Base-by-base conservation (phyloP, 2,329 filamentous ascomycete genomes). In the Rutstroemia sp. region DNA sequence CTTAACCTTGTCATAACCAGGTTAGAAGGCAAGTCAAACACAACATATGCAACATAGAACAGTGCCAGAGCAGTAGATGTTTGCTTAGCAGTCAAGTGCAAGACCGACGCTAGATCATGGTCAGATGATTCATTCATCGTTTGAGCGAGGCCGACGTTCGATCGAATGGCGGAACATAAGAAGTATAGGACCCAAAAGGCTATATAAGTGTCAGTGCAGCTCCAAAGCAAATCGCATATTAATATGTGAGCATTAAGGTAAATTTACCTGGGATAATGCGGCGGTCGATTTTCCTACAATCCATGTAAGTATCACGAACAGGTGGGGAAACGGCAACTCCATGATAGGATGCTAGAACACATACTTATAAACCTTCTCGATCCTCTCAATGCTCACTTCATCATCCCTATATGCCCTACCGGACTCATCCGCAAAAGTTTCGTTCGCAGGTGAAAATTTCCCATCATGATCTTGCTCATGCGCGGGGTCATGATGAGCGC, bases 111-210 rank as follows among this genome's bases (percentile, higher is more conserved):
- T n/a, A 96, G 81, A 68, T 94, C 86, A 68, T 96, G 89, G 37
- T 80, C 78, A 44, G 79, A 73, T 17, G 78, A 73, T 30, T 72
- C 73, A 73, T 96, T 96, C 91, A 96, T 96, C 1, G 91, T 96
- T 73, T 96, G 89, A n/a, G 91, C 88, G 63, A 96, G 84, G 60
- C 90, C 90, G 62, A 96, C 89, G 72, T 95, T 96, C 66, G 89
- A 94, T 52, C 90, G 85, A 66, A 96, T 94, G 59, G 89, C 91
- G 0, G 90, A 94, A 77, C 89, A 94, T 61, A 96, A 80, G 69
- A 96, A 96, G 74, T 96, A 96, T 16, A 96, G 79, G 16, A 86
- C 71, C 91, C 91, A 96, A 72, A 96, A 92, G 30, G 91, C 89
- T 79, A 60, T 21, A 14, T 45, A 45, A 38, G 17, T 58, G 21